Evolutionary conservation across 257 asterid genomes (phyloP), one percentile per base, ranked within the genome.

Genomic region (Solanum megistacrolobum): DNA sequence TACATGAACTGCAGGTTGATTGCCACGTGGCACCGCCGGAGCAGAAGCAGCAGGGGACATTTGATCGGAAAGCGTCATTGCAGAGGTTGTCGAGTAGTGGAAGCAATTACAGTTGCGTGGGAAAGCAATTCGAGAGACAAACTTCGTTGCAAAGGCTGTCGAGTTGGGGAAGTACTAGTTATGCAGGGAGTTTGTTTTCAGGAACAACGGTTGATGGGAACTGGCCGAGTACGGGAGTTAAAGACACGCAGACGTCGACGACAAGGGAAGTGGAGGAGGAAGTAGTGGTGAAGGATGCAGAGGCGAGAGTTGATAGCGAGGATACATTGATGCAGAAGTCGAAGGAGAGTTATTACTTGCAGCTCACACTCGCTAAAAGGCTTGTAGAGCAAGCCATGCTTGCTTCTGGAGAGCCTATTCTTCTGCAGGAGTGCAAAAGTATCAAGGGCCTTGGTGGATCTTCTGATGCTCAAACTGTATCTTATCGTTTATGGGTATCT

Each of bases 401-500:
- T 32, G 91, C 91, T 43, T 69, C 92, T 60, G 96, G 92, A 83
- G 95, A 92, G 89, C 92, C 94, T 87, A 71, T 90, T 46, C 92
- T 92, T 88, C 88, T 89, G 90, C 93, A 89, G 79, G 94, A 90
- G 29, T 87, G 92, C 46, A 89, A 88, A 83, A 83, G 73, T 76
- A 86, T 87, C 48, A 89, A 88, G 69, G 88, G 84, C 55, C 90
- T 75, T 86, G 89, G 92, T 84, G 94, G 93, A 83, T 86, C 93
- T 73, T 92, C 92, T 86, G 96, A 96, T 91, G 88, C 94, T 1
- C 94, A 93, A 74, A 91, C 89, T 23, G 94, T 92, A 86, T 96
- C 99, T 18, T 93, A 94, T 83, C 94, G 96, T 86, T 94, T 97
- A 87, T 97, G 99, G 99, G 99, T 94, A 94, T 76, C 32, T 39